Evolutionary conservation across 2,329 filamentous ascomycete genomes (phyloP).

Genomic region (Fusarium agapanthi): DNA sequence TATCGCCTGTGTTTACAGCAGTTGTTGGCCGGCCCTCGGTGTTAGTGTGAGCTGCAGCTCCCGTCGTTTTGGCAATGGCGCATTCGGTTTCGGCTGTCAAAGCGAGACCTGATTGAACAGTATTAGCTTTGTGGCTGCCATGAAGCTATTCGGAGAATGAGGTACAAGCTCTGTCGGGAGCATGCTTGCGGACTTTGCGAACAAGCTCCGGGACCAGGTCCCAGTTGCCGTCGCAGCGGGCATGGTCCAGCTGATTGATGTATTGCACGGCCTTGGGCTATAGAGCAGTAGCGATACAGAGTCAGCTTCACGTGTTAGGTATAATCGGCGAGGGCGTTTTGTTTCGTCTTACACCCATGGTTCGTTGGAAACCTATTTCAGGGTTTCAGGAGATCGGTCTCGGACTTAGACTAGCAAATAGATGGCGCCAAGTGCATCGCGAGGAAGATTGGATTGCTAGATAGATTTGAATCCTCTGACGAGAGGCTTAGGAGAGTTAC

Average conservation of each 20-base stretch:
- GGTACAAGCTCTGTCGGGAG: slow-evolving; percentile 84
- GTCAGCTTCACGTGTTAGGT: slow-evolving; percentile 32
- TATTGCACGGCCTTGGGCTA: slow-evolving; percentile 83
- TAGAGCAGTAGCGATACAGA: slow-evolving; percentile 24
- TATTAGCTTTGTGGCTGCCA: slow-evolving; percentile 14
- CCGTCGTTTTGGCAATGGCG: slow-evolving; percentile 66
- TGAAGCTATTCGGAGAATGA: slow-evolving; percentile 1
- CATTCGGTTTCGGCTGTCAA: slow-evolving; percentile 75
- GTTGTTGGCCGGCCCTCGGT: slow-evolving; percentile 51
- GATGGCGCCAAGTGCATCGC: slow-evolving; percentile 38
- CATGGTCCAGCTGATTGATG: slow-evolving; percentile 81
- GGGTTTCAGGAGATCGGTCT: slow-evolving; percentile 43
- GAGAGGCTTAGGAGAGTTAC: not conserved
- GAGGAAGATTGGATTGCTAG: slow-evolving; percentile 1
- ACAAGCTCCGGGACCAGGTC: slow-evolving; percentile 85
- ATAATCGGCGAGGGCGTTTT: slow-evolving; percentile 1
- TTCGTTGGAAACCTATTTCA: slow-evolving; percentile 44
- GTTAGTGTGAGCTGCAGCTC: slow-evolving; percentile 37
- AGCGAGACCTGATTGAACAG: slow-evolving; percentile 64
- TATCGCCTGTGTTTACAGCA: slow-evolving; percentile 52
- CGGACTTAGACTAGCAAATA: slow-evolving; percentile 36
- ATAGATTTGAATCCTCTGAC: slow-evolving; percentile 1
- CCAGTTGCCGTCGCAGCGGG: slow-evolving; percentile 90
- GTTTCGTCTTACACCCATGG: slow-evolving; percentile 49
- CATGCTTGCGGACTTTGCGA: slow-evolving; percentile 94